Evolutionary conservation across 441 rosid genomes (phyloP), one percentile per base, ranked within the genome.

Genomic region (Populus trichocarpa): DNA sequence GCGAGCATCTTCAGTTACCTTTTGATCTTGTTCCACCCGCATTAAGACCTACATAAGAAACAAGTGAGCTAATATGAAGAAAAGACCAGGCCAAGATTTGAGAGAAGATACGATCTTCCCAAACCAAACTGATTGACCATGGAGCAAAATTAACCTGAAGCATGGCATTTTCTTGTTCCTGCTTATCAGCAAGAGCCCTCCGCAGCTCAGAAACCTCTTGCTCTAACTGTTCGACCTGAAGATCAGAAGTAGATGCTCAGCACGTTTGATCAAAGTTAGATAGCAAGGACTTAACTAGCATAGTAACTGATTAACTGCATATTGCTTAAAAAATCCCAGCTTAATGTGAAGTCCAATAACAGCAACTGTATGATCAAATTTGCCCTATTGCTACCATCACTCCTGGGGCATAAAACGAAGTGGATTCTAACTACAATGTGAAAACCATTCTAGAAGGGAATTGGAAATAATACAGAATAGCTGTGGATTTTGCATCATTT

Each of bases 21-120:
- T 91, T 83, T 97, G 98, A 80, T 97, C 99, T 88, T 93, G 98
- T 86, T 97, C 99, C 79, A 94, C 98, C 75, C 99, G 91, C 99
- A 97, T 93, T 84, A 97, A 86, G 75, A 96, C 97, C 99, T 96
- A 75, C 69, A 83, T 28, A 71, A 67, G 77, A 53, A 73, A 26
- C 35, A 66, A 82, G 69, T 69, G 20, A 22, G 66, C 75, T 81
- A 32, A 0, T 18, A 38, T 3, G 4, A 32, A 69, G 18, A 61
- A 83, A 65, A 14, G 46, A 40, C 25, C 67, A 67, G 67, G 36
- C 10, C 33, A 38, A 8, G 57, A 77, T 40, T 14, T 2, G 75
- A 69, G 61, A 76, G 70, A 81, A 70, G 73, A 70, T 33, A 69
- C 22, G 65, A 71, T 66, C n/a, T 70, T 59, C 65, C 73, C 67